Percentiles rank a stretch among this genome's conserved stretches.
These are phyloP conservation scores for Lagerstroemia speciosa DNA, from an alignment of 345 rosid genomes.

Conservation along the genomic window DNA sequence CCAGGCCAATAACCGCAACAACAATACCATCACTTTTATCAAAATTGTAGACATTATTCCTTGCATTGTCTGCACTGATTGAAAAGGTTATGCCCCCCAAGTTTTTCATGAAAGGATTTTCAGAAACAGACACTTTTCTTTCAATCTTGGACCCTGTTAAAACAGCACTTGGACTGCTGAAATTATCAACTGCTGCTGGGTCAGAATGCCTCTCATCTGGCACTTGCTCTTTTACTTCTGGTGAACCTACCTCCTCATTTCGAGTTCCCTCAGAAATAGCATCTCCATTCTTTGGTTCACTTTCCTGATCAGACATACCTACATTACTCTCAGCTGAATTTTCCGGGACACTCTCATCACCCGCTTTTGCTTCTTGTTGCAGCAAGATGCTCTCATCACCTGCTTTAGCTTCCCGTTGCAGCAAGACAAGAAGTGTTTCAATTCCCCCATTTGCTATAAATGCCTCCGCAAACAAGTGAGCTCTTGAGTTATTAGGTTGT, in stretches of 20 bases:
- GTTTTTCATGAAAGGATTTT: conserved; percentile 39
- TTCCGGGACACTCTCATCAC: conserved; percentile 43
- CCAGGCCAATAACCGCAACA: conserved; percentile 78
- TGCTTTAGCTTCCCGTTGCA: conserved; percentile 89
- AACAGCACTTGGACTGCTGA: conserved; percentile 24
- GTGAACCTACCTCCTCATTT: conserved; percentile 31
- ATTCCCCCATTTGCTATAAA: conserved; percentile 82
- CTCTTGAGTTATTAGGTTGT: conserved; percentile 84
- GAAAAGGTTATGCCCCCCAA: conserved; percentile 96
- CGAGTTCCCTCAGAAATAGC: conserved; percentile 29
- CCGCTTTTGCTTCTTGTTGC: conserved; percentile 88
- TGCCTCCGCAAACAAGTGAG: conserved; percentile 66
- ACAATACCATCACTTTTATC: conserved; percentile 84
- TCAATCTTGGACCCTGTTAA: conserved; percentile 33
- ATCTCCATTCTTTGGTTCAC: conserved; percentile 24
- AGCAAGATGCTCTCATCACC: conserved; percentile 68
- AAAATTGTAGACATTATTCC: conserved; percentile 85
- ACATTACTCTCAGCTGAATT: conserved; percentile 23
- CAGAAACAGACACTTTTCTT: conserved; percentile 57
- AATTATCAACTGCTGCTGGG: conserved; percentile 24
- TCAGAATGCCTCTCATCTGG: conserved; percentile 28
- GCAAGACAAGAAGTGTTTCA: conserved; percentile 93
- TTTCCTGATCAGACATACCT: conserved; percentile 28
- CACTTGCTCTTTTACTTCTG: conserved; percentile 26
- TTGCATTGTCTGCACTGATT: conserved; percentile 87